These are phyloP conservation scores for Botrytis deweyae DNA, from an alignment of 2,329 filamentous ascomycete genomes.

Conservation along the genomic window DNA sequence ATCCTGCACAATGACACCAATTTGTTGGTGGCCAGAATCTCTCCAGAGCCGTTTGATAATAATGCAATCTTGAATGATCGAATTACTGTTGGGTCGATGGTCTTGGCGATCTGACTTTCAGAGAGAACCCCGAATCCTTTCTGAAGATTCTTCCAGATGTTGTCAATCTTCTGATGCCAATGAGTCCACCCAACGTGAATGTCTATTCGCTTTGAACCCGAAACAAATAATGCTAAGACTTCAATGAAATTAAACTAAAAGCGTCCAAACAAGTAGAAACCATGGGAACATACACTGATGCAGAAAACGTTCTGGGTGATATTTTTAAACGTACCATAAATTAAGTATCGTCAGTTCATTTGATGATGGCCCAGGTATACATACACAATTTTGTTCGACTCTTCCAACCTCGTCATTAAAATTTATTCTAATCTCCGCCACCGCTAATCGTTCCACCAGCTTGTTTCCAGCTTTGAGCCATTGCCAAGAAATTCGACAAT, in stretches of 20 bases:
- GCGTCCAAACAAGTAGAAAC: not conserved
- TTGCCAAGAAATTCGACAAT: conserved; percentile 77
- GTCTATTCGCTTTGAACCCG: no score
- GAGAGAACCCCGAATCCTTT: not conserved
- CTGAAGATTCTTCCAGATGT: not conserved
- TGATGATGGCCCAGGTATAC: conserved; percentile 2
- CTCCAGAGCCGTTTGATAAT: not conserved
- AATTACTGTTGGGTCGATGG: not conserved
- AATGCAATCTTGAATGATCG: not conserved
- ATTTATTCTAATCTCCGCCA: conserved; percentile 9
- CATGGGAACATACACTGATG: not conserved
- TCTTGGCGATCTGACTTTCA: not conserved
- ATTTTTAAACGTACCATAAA: conserved; percentile 2
- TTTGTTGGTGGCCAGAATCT: not conserved
- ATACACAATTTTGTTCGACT: not conserved
- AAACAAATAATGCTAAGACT: not conserved
- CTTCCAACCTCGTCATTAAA: not conserved
- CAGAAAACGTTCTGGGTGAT: not conserved
- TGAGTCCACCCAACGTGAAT: not conserved
- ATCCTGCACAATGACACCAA: not conserved
- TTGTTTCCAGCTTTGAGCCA: conserved; percentile 71
- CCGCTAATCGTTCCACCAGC: conserved; percentile 33
- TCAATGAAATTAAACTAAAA: not conserved
- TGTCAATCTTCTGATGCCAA: not conserved
- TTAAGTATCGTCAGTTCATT: not conserved